These are phyloP conservation scores for Pisolithus marmoratus DNA, from an alignment of 768 basidiomycete species.

Conservation along the genomic window DNA sequence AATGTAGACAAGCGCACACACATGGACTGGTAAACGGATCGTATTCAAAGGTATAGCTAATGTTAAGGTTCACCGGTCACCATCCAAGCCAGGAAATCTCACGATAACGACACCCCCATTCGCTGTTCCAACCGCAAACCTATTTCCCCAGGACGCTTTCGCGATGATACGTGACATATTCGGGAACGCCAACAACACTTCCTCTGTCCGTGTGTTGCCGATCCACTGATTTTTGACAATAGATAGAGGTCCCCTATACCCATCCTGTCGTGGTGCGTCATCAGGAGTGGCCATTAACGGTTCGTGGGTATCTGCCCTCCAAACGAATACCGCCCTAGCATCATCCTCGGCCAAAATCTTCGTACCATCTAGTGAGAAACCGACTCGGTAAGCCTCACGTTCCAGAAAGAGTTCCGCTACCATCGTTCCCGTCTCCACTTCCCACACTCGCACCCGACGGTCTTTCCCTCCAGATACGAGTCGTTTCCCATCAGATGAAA, in stretches of 20 bases:
- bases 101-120: constrained; percentile 25
- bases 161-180: constrained; percentile 24
- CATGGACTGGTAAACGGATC: too few species aligned
- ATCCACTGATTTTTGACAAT: constrained; percentile 20
- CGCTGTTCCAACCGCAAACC: constrained; percentile 22
- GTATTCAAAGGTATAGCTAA: neutral
- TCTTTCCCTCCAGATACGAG: constrained; percentile 27
- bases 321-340: constrained; percentile 19
- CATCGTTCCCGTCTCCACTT: constrained; percentile 14
- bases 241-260: constrained; percentile 5
- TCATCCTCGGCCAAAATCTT: constrained; percentile 22
- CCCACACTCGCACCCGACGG: constrained; percentile 27
- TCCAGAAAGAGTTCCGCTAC: constrained; percentile 17
- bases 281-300: constrained; percentile 13
- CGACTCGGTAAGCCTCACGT: constrained; percentile 14
- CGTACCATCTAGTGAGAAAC: constrained; percentile 14
- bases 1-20: too few species aligned
- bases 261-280: constrained; percentile 13
- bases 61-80: neutral
- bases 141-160: constrained; percentile 16
- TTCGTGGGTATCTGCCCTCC: constrained; percentile 18
- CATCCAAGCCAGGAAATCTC: constrained; percentile 10
- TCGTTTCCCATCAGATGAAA: constrained; percentile 22
- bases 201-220: constrained; percentile 13
- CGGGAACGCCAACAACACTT: constrained; percentile 16